Conservation (phyloP, 2,329 filamentous ascomycete genomes). For the Cercospora sesami region DNA sequence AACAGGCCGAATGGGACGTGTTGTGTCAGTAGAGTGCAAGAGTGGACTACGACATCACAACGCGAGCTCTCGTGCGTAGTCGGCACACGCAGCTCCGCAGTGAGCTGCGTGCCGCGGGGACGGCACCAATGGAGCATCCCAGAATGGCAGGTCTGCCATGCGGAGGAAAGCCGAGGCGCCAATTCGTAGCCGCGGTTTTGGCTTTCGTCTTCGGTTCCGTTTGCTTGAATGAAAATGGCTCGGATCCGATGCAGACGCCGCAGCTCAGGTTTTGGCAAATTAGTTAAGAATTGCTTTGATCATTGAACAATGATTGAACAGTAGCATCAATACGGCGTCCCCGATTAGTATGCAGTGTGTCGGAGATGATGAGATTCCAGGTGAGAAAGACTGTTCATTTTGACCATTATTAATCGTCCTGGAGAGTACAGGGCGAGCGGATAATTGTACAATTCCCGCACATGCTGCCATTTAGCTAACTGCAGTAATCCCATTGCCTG, state of each 20-base stretch:
- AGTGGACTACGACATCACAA: slow-evolving; percentile 6
- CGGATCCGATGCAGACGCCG: background rate
- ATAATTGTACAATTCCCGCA: background rate
- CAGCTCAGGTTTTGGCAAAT: background rate
- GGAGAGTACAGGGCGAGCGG: background rate
- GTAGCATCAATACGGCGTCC: background rate
- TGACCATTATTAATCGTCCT: background rate
- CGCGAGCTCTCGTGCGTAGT: background rate
- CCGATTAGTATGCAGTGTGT: background rate
- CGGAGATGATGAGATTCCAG: background rate
- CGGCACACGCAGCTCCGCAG: slow-evolving; percentile 2
- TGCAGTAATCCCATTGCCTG: background rate
- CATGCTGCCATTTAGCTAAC: background rate
- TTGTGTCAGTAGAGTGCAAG: background rate
- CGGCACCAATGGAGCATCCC: background rate
- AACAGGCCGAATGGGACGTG: background rate
- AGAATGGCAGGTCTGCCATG: background rate
- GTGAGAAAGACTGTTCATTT: background rate
- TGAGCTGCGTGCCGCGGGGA: background rate
- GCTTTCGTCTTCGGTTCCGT: background rate
- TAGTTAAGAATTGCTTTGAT: background rate
- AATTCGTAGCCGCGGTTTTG: background rate
- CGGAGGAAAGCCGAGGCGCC: slow-evolving; percentile 4
- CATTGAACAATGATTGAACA: background rate
- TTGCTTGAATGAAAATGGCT: background rate